Percentiles rank a stretch among this genome's conserved stretches.
Evolutionary conservation across 345 rosid genomes (phyloP).

Genomic region (Eucalyptus marginata): DNA sequence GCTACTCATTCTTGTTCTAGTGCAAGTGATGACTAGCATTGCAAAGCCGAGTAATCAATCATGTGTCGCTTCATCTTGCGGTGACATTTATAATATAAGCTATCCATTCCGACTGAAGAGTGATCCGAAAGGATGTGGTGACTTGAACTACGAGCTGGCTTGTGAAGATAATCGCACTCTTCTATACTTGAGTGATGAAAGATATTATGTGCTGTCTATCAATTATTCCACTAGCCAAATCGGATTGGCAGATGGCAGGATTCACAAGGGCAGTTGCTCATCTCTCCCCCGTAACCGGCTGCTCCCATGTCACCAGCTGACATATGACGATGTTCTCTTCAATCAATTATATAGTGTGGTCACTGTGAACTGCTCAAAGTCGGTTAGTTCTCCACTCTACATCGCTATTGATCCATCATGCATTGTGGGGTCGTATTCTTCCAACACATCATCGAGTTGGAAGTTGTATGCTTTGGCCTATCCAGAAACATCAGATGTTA

Average conservation of each 20-base stretch:
- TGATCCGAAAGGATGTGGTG: rapidly evolving
- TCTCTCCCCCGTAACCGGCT: too few relatives aligned
- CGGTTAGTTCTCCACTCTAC: too few relatives aligned
- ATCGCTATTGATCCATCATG: too few relatives aligned
- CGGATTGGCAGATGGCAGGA: rapidly evolving
- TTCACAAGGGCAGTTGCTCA: background rate
- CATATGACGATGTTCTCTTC: too few relatives aligned
- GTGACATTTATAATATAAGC: rapidly evolving
- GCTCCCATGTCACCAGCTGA: rapidly evolving
- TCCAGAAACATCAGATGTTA: rapidly evolving
- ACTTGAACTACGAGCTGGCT: rapidly evolving
- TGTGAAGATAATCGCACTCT: background rate
- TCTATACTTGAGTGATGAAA: rapidly evolving
- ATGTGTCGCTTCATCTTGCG: rapidly evolving
- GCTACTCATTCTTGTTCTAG: too few relatives aligned
- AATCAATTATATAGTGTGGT: too few relatives aligned
- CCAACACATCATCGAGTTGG: too few relatives aligned
- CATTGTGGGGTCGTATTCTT: too few relatives aligned
- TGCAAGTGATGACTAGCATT: rapidly evolving
- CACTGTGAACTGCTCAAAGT: too few relatives aligned
- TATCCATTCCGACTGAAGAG: rapidly evolving
- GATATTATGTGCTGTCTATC: background rate
- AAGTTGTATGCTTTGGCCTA: too few relatives aligned
- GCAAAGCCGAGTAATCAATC: rapidly evolving
- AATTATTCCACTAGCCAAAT: rapidly evolving